These are phyloP conservation scores for Apiotrichum gamsii DNA, from an alignment of 1,284 basidiomycete genomes.

Conservation along the genomic window DNA sequence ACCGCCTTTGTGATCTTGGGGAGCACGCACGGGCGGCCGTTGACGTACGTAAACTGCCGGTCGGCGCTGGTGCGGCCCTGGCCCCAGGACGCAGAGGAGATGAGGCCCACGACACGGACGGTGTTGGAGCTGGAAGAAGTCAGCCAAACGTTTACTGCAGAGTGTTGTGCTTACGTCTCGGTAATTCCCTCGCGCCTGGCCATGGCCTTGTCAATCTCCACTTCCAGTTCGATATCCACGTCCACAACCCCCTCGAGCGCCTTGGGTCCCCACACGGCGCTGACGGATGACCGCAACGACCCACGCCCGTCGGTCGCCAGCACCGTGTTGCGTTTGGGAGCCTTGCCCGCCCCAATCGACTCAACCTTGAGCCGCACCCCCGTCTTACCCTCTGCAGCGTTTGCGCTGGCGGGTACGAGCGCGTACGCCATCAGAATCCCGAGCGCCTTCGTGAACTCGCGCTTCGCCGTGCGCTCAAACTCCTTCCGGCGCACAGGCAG, in stretches of 20 bases:
- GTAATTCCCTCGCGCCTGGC: conserved; percentile 38
- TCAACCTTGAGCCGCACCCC: conserved; percentile 70
- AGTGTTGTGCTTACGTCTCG: conserved; percentile 25
- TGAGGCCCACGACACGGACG: conserved; percentile 36
- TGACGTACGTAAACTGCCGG: conserved; percentile 89
- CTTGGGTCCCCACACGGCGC: conserved; percentile 79
- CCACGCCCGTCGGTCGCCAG: conserved; percentile 65
- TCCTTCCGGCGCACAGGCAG: conserved; percentile 90
- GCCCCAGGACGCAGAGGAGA: conserved; percentile 43
- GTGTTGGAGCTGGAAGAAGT: conserved; percentile 35
- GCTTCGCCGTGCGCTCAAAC: conserved; percentile 79
- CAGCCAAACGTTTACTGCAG: too few species aligned
- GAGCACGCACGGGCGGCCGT: conserved; percentile 80
- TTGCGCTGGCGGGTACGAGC: conserved; percentile 61
- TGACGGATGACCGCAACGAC: conserved; percentile 61
- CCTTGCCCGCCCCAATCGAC: conserved; percentile 51
- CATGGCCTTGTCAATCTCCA: conserved; percentile 58
- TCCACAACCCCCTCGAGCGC: conserved; percentile 68
- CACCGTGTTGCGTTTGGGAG: conserved; percentile 66
- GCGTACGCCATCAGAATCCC: conserved; percentile 82
- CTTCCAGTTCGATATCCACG: conserved; percentile 63
- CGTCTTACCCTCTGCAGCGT: conserved; percentile 16
- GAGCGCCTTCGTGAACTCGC: conserved; percentile 83
- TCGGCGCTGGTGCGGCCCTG: conserved; percentile 71
- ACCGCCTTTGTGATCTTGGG: conserved; percentile 73